Conservation (phyloP, 345 rosid genomes). For the Citrus mangshanensis region DNA sequence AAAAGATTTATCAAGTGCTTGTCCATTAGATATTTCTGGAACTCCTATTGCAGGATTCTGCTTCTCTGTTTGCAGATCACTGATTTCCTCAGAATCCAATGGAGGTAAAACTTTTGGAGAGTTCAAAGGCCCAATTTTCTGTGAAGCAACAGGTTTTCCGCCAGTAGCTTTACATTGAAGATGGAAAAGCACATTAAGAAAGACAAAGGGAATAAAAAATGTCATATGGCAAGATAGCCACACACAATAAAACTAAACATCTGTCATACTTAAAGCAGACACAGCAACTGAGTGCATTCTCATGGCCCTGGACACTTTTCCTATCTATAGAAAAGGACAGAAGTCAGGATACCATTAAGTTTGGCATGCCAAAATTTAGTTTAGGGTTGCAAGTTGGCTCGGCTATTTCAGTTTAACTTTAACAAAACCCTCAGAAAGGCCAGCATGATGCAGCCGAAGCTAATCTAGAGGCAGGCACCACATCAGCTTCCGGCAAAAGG, state of each 20-base stretch:
- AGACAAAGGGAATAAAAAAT: constrained; percentile 9
- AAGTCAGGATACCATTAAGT: background rate
- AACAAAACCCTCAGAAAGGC: constrained; percentile 3
- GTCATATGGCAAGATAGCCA: background rate
- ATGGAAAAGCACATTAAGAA: constrained; percentile 21
- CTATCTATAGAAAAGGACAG: background rate
- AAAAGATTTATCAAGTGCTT: constrained; percentile 41
- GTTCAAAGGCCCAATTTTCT: constrained; percentile 39
- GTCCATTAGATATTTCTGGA: constrained; percentile 40
- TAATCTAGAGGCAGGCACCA: background rate
- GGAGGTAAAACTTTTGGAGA: constrained; percentile 39
- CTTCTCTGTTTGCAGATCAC: constrained; percentile 31
- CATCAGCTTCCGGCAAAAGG: background rate
- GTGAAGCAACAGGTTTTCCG: constrained; percentile 56
- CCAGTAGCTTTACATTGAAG: constrained; percentile 53
- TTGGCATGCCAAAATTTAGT: background rate
- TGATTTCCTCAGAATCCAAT: constrained; percentile 31
- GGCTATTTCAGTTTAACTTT: background rate
- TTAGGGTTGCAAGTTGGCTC: background rate
- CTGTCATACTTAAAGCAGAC: background rate
- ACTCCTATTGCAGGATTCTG: constrained; percentile 27
- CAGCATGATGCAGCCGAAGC: background rate
- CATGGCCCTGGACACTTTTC: background rate
- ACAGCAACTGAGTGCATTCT: background rate
- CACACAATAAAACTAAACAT: background rate